Conservation (phyloP, 768 basidiomycete genomes). For the Phlebiopsis flavidoalba region DNA sequence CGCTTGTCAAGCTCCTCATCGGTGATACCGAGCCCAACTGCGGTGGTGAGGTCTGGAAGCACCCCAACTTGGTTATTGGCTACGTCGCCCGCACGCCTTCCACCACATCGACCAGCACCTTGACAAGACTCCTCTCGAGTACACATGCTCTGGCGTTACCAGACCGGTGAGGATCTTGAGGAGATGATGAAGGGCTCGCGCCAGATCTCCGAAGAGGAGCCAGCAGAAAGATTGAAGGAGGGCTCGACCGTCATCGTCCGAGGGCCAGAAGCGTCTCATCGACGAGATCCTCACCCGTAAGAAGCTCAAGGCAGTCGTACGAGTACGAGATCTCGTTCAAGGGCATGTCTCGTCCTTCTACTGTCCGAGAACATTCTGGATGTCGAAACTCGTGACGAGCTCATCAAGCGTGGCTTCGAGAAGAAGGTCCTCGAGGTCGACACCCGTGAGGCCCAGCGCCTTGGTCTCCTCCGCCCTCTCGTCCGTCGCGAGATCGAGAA, state of each 20-base stretch:
- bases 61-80: constrained; percentile 98
- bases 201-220: constrained; percentile 83
- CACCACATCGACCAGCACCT: constrained; percentile 98
- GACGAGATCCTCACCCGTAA: constrained; percentile 89
- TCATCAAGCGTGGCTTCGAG: constrained; percentile 97
- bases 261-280: constrained; percentile 92
- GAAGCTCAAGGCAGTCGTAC: constrained; percentile 99
- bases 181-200: constrained; percentile 92
- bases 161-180: constrained; percentile 98
- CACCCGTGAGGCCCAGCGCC: constrained; percentile 94
- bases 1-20: constrained; percentile 93
- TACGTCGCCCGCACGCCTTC: constrained; percentile 99
- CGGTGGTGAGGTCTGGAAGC: constrained; percentile 98
- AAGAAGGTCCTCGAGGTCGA: constrained; percentile 99
- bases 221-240: constrained; percentile 90
- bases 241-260: constrained; percentile 78
- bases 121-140: constrained; percentile 97
- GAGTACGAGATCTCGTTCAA: constrained; percentile 99
- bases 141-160: constrained; percentile 99
- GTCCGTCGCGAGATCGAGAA: constrained; percentile 99
- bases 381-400: constrained; percentile 89
- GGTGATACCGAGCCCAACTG: constrained; percentile 96
- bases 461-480: constrained; percentile 91
- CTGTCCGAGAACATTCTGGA: constrained; percentile 98
- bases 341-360: constrained; percentile 81